Conservation (phyloP, 148 eudicot species). For the Talinum fruticosum region DNA sequence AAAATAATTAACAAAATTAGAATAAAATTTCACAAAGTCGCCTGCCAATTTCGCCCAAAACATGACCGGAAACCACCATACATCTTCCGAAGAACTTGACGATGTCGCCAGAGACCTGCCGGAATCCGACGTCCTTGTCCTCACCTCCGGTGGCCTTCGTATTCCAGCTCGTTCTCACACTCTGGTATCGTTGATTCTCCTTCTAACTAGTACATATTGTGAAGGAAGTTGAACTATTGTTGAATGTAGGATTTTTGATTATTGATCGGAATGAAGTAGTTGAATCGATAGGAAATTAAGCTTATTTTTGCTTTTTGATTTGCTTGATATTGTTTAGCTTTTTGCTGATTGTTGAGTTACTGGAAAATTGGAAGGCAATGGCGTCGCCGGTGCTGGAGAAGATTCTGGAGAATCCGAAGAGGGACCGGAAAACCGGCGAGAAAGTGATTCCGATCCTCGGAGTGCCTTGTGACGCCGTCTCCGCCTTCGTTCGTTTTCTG, state of each 20-base stretch:
- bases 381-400: slow-evolving; percentile 69
- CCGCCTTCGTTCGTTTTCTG: slow-evolving; percentile 56
- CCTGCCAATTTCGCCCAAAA: slow-evolving; percentile 27
- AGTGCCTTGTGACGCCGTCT: slow-evolving; percentile 73
- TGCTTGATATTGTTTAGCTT: neutral
- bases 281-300: neutral
- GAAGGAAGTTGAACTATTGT: neutral
- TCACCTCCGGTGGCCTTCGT: slow-evolving; percentile 54
- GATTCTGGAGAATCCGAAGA: slow-evolving; percentile 40
- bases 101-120: slow-evolving; percentile 28
- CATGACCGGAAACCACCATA: neutral
- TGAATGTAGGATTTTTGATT: neutral
- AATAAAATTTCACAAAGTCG: slow-evolving; percentile 17
- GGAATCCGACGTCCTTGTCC: slow-evolving; percentile 42
- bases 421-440: slow-evolving; percentile 44
- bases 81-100: slow-evolving; percentile 15
- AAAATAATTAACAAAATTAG: neutral
- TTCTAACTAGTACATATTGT: neutral
- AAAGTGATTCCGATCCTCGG: slow-evolving; percentile 55
- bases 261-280: neutral
- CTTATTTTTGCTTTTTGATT: neutral
- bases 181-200: slow-evolving; percentile 40
- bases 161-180: slow-evolving; percentile 65
- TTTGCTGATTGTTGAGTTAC: neutral
- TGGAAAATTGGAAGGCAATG: slow-evolving; percentile 44